Evolutionary conservation across 176 grass and related monocot species (phyloP).

Genomic region (Ensete ventricosum): DNA sequence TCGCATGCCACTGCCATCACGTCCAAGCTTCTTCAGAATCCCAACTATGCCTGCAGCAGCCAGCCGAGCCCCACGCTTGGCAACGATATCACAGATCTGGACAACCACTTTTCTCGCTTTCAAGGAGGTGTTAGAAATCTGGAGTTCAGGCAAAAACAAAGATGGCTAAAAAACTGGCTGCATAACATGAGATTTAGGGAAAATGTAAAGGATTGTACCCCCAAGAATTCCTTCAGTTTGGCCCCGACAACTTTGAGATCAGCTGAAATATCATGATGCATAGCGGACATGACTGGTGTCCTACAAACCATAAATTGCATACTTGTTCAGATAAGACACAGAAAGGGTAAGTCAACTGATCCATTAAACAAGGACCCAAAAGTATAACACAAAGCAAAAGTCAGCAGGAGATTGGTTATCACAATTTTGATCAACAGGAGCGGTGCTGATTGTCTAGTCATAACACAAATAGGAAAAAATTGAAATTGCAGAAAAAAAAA

Average conservation of each 20-base stretch:
- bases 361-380: no score
- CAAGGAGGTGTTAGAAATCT: constrained; percentile 6
- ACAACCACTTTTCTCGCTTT: constrained; percentile 11
- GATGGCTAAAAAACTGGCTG: no score
- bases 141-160: background rate
- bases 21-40: constrained; percentile 7
- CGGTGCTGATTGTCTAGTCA: no score
- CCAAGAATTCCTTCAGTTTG: constrained; percentile 8
- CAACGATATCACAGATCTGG: constrained; percentile 5
- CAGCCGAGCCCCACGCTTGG: constrained; percentile 10
- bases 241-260: constrained; percentile 15
- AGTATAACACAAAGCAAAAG: background rate
- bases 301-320: background rate
- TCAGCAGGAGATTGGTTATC: no score
- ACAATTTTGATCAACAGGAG: no score
- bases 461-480: no score
- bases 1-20: background rate
- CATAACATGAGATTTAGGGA: background rate
- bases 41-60: constrained; percentile 16
- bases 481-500: no score
- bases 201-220: constrained; percentile 1
- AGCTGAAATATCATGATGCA: constrained; percentile 18
- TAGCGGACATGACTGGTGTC: constrained; percentile 14
- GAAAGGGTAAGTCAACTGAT: background rate
- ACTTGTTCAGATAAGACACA: background rate